Percentiles rank a stretch among this genome's conserved stretches.
Evolutionary conservation across 225 moss, liverwort and hornwort species (phyloP).

Genomic region (Ulota crispa): DNA sequence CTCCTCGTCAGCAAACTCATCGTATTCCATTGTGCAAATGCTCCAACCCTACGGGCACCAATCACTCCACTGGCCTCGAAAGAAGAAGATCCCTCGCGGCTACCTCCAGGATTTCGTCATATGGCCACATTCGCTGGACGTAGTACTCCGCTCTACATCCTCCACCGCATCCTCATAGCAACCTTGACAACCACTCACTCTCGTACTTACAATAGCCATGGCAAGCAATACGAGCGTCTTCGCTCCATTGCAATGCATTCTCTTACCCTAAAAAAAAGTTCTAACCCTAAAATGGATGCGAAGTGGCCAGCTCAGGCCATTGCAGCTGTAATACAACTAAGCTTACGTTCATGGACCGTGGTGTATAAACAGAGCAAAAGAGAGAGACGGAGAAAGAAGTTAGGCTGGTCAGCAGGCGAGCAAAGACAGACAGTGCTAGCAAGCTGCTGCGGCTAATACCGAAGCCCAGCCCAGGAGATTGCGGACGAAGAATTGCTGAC

Average conservation of each 20-base stretch:
- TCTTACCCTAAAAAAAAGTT: not conserved
- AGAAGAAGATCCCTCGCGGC: constrained; percentile 3
- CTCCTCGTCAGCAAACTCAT: constrained; percentile 55
- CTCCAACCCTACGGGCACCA: constrained; percentile 19
- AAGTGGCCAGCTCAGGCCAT: not conserved
- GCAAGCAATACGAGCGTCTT: not conserved
- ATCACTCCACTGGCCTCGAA: not conserved
- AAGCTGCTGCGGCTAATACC: not conserved
- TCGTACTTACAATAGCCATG: not conserved
- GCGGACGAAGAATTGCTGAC: not conserved
- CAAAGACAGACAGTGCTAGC: not conserved
- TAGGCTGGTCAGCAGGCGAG: not conserved
- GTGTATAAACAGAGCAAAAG: not conserved
- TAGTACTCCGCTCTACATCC: not conserved
- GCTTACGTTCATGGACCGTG: not conserved
- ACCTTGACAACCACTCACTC: not conserved
- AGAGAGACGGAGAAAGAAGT: not conserved
- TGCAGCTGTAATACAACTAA: not conserved
- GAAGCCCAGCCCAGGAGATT: not conserved
- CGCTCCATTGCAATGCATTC: not conserved
- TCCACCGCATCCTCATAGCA: constrained; percentile 4
- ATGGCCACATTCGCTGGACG: not conserved
- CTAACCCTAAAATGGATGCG: constrained; percentile 10
- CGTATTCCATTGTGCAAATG: constrained; percentile 53
- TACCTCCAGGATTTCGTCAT: constrained; percentile 26